phyloP scores from a whole-genome alignment of 2,329 filamentous ascomycete genomes.

The Penicillium sp. region DNA sequence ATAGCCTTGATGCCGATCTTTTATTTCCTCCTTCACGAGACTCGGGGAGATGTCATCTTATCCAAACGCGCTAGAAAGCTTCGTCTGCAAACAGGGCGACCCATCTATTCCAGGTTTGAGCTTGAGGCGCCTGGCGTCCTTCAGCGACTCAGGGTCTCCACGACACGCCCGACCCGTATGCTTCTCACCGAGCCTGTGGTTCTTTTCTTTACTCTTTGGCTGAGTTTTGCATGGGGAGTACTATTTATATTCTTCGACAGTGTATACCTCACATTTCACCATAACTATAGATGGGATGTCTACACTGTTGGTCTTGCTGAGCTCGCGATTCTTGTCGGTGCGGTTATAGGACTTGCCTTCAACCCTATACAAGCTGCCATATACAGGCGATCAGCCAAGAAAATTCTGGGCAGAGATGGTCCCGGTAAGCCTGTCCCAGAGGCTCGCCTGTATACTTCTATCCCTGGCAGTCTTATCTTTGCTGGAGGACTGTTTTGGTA shows the following conservation, averaged over 20 bases:
- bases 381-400: conserved; percentile 20
- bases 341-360: conserved; percentile 42
- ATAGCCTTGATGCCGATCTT: not conserved
- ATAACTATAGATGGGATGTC: conserved; percentile 38
- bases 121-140: conserved; percentile 20
- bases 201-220: not conserved
- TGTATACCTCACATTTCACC: conserved; percentile 42
- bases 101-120: conserved; percentile 24
- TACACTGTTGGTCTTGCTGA: conserved; percentile 41
- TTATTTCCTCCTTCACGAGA: conserved; percentile 35
- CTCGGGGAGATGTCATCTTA: conserved; percentile 47
- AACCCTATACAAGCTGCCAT: conserved; percentile 40
- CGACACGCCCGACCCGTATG: conserved; percentile 36
- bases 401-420: conserved; percentile 32
- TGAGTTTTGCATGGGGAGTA: not conserved
- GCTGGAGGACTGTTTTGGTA: conserved; percentile 30
- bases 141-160: conserved; percentile 37
- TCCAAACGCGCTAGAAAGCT: conserved; percentile 39
- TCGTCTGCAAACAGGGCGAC: conserved; percentile 37
- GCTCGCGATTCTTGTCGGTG: conserved; percentile 45
- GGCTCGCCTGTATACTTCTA: conserved; percentile 45
- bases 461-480: conserved; percentile 42
- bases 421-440: conserved; percentile 47
- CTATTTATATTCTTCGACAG: conserved; percentile 29
- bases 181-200: not conserved